Percentiles rank a stretch among this genome's conserved stretches.
These are phyloP conservation scores for Rhododendron ovatum DNA, from an alignment of 148 eudicot species.

Conservation along the genomic window DNA sequence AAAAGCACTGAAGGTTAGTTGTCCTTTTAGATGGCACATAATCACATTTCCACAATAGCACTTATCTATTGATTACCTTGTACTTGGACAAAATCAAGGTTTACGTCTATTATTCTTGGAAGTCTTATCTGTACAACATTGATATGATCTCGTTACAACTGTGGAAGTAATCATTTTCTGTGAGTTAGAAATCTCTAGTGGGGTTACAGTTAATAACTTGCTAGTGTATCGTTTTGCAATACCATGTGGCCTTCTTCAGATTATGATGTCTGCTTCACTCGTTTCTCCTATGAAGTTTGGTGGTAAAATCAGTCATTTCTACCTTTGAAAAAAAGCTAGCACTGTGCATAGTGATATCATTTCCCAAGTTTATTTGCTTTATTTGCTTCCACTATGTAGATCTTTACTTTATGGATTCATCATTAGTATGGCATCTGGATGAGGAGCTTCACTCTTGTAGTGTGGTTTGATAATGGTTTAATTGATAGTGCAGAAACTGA, in stretches of 20 bases:
- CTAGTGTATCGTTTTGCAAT: background rate
- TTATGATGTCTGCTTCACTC: background rate
- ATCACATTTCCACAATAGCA: background rate
- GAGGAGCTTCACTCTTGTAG: background rate
- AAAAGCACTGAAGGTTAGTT: constrained; percentile 90
- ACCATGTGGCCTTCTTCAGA: background rate
- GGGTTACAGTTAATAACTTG: background rate
- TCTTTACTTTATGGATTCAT: background rate
- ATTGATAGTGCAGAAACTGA: constrained; percentile 70
- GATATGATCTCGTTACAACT: background rate
- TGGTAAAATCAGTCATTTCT: background rate
- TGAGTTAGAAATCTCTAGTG: background rate
- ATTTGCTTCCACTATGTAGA: background rate
- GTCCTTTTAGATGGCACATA: background rate
- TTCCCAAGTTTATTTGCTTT: background rate
- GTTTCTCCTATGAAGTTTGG: background rate
- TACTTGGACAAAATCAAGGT: background rate
- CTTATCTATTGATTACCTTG: background rate
- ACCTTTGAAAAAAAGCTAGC: background rate
- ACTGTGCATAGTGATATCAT: background rate
- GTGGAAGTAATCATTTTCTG: background rate
- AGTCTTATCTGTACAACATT: background rate
- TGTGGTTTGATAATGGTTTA: background rate
- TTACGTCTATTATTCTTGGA: background rate
- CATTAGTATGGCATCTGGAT: background rate